Evolutionary conservation across 352 stramenopile species (phyloP), one percentile per base, ranked within the genome.

Genomic region (Thalassiosira oceanica): DNA sequence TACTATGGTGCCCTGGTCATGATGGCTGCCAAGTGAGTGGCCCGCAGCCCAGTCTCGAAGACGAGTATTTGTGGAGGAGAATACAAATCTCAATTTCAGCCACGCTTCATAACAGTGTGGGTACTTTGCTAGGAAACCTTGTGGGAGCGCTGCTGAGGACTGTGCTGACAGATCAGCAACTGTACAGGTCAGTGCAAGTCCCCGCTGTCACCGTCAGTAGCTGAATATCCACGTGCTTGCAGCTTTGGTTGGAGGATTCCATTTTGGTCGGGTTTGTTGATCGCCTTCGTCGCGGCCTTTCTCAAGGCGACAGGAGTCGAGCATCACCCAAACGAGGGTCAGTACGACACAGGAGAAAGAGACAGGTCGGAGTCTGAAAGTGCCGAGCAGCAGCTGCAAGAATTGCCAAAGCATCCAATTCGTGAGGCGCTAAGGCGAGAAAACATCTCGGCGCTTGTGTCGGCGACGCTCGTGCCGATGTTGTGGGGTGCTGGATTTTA

Each of bases 191-290:
- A 6, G 13, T 91, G 76, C 72, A n/a, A n/a, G n/a, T n/a, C n/a
- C n/a, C n/a, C n/a, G n/a, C n/a, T n/a, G n/a, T n/a, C n/a, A n/a
- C n/a, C n/a, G n/a, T n/a, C n/a, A n/a, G n/a, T n/a, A n/a, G n/a
- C n/a, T n/a, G n/a, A n/a, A n/a, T n/a, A n/a, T n/a, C n/a, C n/a
- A n/a, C n/a, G n/a, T n/a, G n/a, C n/a, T n/a, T n/a, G n/a, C n/a
- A n/a, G n/a, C n/a, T n/a, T n/a, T n/a, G 84, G 81, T 11, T 91
- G 84, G 84, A 35, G 84, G 18, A 50, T 89, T 16, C 80, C 84
- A 11, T 91, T 91, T 31, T 68, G 85, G 20, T 76, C 61, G 29
- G 78, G 81, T 11, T 76, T 88, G 21, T 24, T 88, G 0, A 78
- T 87, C 31, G 48, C 36, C 1, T 46, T 66, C 44, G 62, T 71